Evolutionary conservation across 129 eudicot genomes (phyloP).

Genomic region (Centella asiatica): DNA sequence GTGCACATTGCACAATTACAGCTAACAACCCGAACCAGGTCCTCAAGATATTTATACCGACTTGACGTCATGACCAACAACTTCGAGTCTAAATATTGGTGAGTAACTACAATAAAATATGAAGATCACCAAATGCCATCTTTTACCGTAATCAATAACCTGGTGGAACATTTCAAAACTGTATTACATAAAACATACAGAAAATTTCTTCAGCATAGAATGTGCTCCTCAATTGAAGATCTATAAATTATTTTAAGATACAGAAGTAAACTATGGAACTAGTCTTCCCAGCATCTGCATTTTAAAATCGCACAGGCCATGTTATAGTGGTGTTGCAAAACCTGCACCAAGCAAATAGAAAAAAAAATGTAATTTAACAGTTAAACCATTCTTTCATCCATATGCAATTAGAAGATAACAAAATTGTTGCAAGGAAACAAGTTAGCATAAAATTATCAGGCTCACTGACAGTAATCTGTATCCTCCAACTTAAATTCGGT

Average conservation of each 20-base stretch:
- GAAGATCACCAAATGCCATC: background rate
- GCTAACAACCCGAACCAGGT: no score
- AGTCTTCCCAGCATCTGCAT: slow-evolving; percentile 14
- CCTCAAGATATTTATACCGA: no score
- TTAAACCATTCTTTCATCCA: background rate
- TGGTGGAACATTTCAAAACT: slow-evolving; percentile 18
- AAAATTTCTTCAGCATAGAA: slow-evolving; percentile 10
- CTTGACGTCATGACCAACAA: no score
- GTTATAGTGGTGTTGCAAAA: slow-evolving; percentile 65
- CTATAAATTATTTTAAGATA: slow-evolving; percentile 18
- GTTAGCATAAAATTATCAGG: no score
- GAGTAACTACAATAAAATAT: background rate
- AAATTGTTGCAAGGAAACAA: background rate
- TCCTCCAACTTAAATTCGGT: no score
- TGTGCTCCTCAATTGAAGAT: slow-evolving; percentile 7
- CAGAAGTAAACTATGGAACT: slow-evolving; percentile 12
- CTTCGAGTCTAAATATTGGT: background rate
- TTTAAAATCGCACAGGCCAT: slow-evolving; percentile 22
- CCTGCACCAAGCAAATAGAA: slow-evolving; percentile 26
- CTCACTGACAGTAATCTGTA: background rate
- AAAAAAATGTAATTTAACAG: background rate
- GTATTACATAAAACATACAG: slow-evolving; percentile 7
- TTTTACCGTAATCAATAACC: background rate
- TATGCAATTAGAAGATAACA: background rate
- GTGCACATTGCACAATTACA: no score